Conservation (phyloP, 139 green algal species). For the Zygnema circumcarinatum region DNA sequence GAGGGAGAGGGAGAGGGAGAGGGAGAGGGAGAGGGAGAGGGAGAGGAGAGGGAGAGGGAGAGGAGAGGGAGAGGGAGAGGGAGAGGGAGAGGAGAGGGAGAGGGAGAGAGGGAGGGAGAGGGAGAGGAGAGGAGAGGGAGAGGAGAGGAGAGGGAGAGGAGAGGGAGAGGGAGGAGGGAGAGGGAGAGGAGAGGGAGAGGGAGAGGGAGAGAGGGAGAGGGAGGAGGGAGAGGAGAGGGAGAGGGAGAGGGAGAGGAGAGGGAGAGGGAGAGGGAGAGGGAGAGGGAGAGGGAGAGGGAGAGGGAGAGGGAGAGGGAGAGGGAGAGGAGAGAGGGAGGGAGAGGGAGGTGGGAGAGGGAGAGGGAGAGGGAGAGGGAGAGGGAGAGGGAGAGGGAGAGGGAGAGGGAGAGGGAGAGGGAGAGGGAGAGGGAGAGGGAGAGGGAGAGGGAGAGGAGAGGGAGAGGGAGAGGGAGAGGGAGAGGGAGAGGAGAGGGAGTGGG, state of each 20-base stretch:
- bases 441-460: neutral
- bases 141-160: neutral
- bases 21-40: neutral
- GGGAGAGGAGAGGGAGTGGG: neutral
- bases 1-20: neutral
- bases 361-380: neutral
- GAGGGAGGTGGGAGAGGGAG: neutral
- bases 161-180: neutral
- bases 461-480: neutral
- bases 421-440: slow-evolving; percentile 20
- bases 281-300: slow-evolving; percentile 1
- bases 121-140: neutral
- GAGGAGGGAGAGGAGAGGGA: neutral
- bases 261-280: neutral
- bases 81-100: neutral
- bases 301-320: neutral
- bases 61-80: neutral
- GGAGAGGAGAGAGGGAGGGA: neutral
- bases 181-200: neutral
- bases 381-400: slow-evolving; percentile 17
- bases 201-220: neutral
- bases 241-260: neutral
- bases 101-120: neutral
- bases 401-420: slow-evolving; percentile 20
- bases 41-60: neutral